A percentile compares a stretch with the other conserved stretches of the same genome.
Evolutionary conservation across 202 grass and related monocot species (phyloP).

Genomic region (Sporobolus alterniflorus): DNA sequence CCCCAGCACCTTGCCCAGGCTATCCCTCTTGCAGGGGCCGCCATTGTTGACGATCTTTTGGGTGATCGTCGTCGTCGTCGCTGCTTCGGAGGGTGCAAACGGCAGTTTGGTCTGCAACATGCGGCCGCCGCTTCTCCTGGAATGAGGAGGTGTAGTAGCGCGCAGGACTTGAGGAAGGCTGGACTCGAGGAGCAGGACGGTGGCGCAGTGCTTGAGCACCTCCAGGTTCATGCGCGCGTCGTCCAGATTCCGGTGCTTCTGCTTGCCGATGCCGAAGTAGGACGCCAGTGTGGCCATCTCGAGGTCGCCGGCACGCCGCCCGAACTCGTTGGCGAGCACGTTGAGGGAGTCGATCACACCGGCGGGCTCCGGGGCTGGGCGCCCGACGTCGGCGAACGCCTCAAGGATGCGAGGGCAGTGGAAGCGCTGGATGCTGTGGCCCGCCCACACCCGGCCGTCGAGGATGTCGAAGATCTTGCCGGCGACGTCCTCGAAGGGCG

Average conservation of each 20-base stretch:
- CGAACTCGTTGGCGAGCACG: conserved; percentile 58
- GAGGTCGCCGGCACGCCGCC: conserved; percentile 71
- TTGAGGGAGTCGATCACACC: conserved; percentile 76
- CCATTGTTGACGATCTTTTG: neutral
- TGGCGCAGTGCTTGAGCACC: conserved; percentile 95
- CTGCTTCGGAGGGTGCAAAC: neutral
- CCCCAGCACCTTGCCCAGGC: conserved; percentile 40
- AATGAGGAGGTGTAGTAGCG: conserved; percentile 18
- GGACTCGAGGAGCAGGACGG: conserved; percentile 79
- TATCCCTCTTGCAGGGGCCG: conserved; percentile 55
- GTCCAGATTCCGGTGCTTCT: conserved; percentile 81
- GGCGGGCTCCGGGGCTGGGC: conserved; percentile 56
- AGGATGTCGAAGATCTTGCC: conserved; percentile 65
- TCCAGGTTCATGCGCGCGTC: conserved; percentile 89
- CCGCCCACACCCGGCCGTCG: conserved; percentile 82
- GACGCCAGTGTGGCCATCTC: conserved; percentile 84
- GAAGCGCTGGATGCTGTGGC: conserved; percentile 76
- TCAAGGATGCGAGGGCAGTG: conserved; percentile 69
- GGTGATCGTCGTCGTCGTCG: neutral
- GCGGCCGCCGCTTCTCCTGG: conserved; percentile 48
- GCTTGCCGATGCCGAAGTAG: conserved; percentile 80
- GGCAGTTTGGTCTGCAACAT: conserved; percentile 15
- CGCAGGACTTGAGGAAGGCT: conserved; percentile 57
- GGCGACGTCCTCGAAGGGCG: conserved; percentile 61
- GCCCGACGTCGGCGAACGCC: conserved; percentile 67